phyloP scores from a whole-genome alignment of 345 rosid genomes.

The Trapa bicornis region DNA sequence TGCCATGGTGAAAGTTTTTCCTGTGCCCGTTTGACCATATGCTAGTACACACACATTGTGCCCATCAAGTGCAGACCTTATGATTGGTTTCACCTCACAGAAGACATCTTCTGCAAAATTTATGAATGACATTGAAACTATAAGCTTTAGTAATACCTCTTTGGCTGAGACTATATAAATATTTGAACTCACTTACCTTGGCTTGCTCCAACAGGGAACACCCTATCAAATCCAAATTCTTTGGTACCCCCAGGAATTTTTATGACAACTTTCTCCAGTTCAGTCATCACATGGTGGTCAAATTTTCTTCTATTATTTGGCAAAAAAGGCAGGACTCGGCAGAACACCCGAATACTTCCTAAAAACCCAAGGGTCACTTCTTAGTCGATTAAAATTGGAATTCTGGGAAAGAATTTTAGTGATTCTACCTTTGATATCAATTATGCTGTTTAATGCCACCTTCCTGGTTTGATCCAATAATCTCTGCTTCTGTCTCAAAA shows the following conservation, averaged over 20 bases:
- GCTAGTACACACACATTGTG: slow-evolving; percentile 84
- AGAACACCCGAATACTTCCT: slow-evolving; percentile 81
- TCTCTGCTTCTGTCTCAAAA: slow-evolving; percentile 44
- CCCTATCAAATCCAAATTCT: slow-evolving; percentile 67
- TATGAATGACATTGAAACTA: slow-evolving; percentile 19
- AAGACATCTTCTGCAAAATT: slow-evolving; percentile 66
- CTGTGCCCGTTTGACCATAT: slow-evolving; percentile 91
- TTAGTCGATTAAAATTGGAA: not conserved
- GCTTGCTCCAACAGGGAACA: slow-evolving; percentile 44
- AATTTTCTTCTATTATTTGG: slow-evolving; percentile 30
- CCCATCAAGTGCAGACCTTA: slow-evolving; percentile 88
- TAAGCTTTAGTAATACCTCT: not conserved
- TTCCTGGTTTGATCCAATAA: slow-evolving; percentile 48
- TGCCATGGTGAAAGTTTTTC: slow-evolving; percentile 91
- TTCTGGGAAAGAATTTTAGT: not conserved
- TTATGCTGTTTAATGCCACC: slow-evolving; percentile 49
- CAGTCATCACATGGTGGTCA: slow-evolving; percentile 36
- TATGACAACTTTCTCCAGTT: slow-evolving; percentile 32
- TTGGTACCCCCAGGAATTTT: slow-evolving; percentile 43
- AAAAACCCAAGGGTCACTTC: slow-evolving; percentile 9
- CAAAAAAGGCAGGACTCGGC: slow-evolving; percentile 59
- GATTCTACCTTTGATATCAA: slow-evolving; percentile 60
- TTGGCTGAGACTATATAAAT: not conserved
- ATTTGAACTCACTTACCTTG: slow-evolving; percentile 49
- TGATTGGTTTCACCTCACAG: slow-evolving; percentile 62